Evolutionary conservation across 768 basidiomycete species (phyloP).

Genomic region (Phlebiopsis flavidoalba): DNA sequence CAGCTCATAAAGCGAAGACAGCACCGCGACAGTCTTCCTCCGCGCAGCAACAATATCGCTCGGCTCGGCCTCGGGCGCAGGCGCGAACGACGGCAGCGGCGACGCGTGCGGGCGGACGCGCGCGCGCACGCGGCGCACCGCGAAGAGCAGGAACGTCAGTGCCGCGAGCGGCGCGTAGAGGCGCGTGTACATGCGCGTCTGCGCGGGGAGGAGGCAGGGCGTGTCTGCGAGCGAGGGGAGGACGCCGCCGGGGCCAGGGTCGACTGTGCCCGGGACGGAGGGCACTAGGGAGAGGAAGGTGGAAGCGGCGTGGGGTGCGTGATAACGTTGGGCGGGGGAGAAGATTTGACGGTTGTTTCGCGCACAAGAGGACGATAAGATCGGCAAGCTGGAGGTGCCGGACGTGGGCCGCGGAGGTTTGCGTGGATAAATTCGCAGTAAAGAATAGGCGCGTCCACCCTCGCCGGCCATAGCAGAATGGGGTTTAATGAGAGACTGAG

Average conservation of each 20-base stretch:
- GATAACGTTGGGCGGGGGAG: constrained; percentile 68
- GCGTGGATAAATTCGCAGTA: constrained; percentile 68
- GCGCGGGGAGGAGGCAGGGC: constrained; percentile 80
- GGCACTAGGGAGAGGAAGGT: constrained; percentile 63
- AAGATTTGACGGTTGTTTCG: constrained; percentile 91
- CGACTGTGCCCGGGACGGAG: constrained; percentile 17
- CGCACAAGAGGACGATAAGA: constrained; percentile 34
- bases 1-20: background rate
- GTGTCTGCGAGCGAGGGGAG: constrained; percentile 49
- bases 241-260: background rate
- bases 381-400: background rate
- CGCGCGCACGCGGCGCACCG: constrained; percentile 13
- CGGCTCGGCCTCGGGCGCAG: background rate
- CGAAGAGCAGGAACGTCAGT: constrained; percentile 44
- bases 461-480: no score
- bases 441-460: no score
- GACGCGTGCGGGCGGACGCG: background rate
- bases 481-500: no score
- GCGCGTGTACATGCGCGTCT: constrained; percentile 50
- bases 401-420: background rate
- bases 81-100: background rate
- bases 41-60: background rate
- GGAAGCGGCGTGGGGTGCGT: constrained; percentile 78
- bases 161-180: constrained; percentile 63
- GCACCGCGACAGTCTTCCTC: background rate